These are phyloP conservation scores for Cladosporium austrohemisphaericum DNA, from an alignment of 2,329 filamentous ascomycete genomes.

Conservation along the genomic window DNA sequence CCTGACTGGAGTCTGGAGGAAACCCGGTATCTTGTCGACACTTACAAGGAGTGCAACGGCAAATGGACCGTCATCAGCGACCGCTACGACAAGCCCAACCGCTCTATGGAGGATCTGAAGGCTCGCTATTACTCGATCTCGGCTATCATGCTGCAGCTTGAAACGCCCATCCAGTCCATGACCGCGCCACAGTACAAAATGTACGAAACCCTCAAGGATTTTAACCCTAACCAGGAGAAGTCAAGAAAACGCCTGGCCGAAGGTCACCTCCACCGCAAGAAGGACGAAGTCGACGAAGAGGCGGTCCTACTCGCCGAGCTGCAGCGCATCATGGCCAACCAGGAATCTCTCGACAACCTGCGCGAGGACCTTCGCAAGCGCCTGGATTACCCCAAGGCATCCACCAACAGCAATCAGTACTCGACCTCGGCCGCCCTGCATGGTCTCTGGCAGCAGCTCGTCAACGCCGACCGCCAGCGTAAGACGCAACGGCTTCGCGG, in stretches of 20 bases:
- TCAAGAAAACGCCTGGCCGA: constrained; percentile 81
- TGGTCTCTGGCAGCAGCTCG: constrained; percentile 74
- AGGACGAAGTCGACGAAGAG: constrained; percentile 89
- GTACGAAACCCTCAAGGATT: constrained; percentile 82
- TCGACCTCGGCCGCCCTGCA: constrained; percentile 77
- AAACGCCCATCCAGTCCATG: constrained; percentile 83
- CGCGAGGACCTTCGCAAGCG: constrained; percentile 73
- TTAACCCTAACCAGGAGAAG: constrained; percentile 74
- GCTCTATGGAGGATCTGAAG: constrained; percentile 88
- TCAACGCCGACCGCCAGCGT: constrained; percentile 81
- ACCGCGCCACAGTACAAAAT: constrained; percentile 75
- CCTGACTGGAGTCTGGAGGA: constrained; percentile 86
- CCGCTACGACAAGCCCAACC: constrained; percentile 58
- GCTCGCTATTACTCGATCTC: constrained; percentile 84
- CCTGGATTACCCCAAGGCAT: constrained; percentile 71
- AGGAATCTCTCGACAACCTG: constrained; percentile 82
- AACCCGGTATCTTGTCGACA: constrained; percentile 80
- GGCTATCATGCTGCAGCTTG: constrained; percentile 73
- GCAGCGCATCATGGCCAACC: constrained; percentile 82
- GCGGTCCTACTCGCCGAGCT: constrained; percentile 84
- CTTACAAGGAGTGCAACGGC: constrained; percentile 75
- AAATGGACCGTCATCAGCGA: constrained; percentile 92
- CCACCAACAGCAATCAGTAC: constrained; percentile 58
- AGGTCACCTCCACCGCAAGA: constrained; percentile 71
- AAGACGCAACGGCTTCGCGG: constrained; percentile 60